Evolutionary conservation across 2,329 filamentous ascomycete species (phyloP).

Genomic region (Thermothelomyces thermophilus): DNA sequence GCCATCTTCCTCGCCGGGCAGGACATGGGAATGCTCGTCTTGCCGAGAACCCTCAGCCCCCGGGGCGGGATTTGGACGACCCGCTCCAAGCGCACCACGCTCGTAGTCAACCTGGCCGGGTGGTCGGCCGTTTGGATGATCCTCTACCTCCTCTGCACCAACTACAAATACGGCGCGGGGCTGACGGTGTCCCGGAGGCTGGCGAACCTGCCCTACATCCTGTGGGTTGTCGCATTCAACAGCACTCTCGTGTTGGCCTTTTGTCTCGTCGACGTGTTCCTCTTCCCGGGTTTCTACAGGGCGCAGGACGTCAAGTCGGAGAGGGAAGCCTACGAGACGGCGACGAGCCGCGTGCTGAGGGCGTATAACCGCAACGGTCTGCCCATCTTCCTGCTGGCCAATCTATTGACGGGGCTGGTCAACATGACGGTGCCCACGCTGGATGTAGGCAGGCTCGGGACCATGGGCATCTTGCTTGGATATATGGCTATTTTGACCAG

Average conservation of each 20-base stretch:
- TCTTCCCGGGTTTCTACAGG: constrained; percentile 68
- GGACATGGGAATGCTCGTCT: constrained; percentile 70
- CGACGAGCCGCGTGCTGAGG: constrained; percentile 74
- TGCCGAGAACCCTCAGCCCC: constrained; percentile 52
- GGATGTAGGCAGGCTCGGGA: constrained; percentile 54
- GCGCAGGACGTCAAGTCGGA: constrained; percentile 51
- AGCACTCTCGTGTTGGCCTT: constrained; percentile 73
- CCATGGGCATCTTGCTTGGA: constrained; percentile 67
- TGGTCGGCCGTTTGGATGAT: constrained; percentile 63
- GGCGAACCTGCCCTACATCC: constrained; percentile 86
- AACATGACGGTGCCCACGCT: constrained; percentile 84
- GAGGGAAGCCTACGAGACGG: constrained; percentile 54
- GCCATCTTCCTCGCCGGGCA: constrained; percentile 91
- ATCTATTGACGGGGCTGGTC: constrained; percentile 79
- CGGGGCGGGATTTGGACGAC: constrained; percentile 36
- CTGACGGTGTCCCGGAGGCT: constrained; percentile 78
- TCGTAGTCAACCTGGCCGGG: constrained; percentile 56
- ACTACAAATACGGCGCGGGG: constrained; percentile 62
- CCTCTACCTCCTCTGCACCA: constrained; percentile 64
- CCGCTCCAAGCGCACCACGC: constrained; percentile 42
- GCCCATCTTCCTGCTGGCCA: constrained; percentile 77
- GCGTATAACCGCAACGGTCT: constrained; percentile 88
- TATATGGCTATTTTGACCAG: constrained; percentile 65
- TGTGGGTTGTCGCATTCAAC: constrained; percentile 93
- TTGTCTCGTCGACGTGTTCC: constrained; percentile 66